Percentiles rank a stretch among this genome's conserved stretches.
Conservation (phyloP, 805 yeast species). For the Zygoascus tannicola region DNA sequence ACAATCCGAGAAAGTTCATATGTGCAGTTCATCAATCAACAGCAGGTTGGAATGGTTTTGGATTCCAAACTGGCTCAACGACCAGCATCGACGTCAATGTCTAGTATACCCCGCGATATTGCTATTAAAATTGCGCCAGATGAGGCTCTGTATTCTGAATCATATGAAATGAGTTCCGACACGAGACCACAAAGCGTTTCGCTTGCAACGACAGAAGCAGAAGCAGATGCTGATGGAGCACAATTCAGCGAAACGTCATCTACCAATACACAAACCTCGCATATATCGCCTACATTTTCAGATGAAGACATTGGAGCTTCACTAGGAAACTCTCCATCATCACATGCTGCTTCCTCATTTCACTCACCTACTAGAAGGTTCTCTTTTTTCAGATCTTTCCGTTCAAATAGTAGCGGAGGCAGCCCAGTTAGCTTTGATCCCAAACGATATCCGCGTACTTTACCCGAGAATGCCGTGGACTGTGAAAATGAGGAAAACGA, state of each 20-base stretch:
- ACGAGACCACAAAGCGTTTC: neutral
- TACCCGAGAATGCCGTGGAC: neutral
- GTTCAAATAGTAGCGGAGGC: neutral
- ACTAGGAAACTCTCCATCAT: neutral
- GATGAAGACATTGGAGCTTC: neutral
- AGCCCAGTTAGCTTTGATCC: neutral
- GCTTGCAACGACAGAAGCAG: neutral
- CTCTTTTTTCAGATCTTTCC: neutral
- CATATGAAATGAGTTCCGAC: too few relatives aligned
- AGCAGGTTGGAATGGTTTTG: neutral
- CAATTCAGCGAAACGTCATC: neutral
- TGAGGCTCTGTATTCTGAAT: neutral
- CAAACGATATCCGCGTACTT: neutral
- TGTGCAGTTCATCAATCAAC: neutral
- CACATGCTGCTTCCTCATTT: neutral
- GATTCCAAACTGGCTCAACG: neutral
- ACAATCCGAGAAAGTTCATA: neutral
- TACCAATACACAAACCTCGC: slow-evolving; percentile 3
- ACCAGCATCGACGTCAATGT: neutral
- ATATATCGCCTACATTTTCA: neutral
- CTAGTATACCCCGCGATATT: neutral
- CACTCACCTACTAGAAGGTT: neutral
- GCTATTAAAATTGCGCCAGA: neutral
- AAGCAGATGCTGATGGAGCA: neutral
- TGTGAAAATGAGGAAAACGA: neutral